Evolutionary conservation across 2,329 filamentous ascomycete species (phyloP).

Genomic region (Endothia cerciana): DNA sequence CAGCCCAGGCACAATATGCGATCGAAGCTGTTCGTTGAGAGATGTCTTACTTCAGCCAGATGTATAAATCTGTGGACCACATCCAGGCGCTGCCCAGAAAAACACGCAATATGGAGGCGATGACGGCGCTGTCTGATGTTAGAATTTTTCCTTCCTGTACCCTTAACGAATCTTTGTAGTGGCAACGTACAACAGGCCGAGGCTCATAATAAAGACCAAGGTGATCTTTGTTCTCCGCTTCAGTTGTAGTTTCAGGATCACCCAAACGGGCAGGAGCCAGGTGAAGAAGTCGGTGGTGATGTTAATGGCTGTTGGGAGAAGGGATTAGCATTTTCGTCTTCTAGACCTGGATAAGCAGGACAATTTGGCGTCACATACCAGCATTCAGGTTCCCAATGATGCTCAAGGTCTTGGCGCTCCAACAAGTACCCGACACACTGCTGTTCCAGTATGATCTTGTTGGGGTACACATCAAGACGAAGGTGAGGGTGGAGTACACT

Average conservation of each 20-base stretch:
- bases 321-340: no score
- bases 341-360: not conserved
- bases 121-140: not conserved
- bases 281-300: conserved; percentile 14
- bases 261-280: conserved; percentile 5
- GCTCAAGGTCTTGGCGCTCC: not conserved
- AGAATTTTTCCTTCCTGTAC: not conserved
- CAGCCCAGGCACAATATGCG: not conserved
- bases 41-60: conserved; percentile 8
- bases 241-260: conserved; percentile 8
- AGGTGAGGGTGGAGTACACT: conserved; percentile 7
- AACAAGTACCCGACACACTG: conserved; percentile 6
- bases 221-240: conserved; percentile 8
- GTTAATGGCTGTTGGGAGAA: conserved; percentile 3
- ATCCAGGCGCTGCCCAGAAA: conserved; percentile 4
- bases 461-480: conserved; percentile 5
- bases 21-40: not conserved
- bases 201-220: conserved; percentile 9
- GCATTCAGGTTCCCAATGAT: conserved; percentile 8
- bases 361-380: not conserved
- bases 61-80: conserved; percentile 10
- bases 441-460: conserved; percentile 8
- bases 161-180: not conserved
- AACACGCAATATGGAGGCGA: conserved; percentile 10
- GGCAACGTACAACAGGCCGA: conserved; percentile 3